Evolutionary conservation across 2,329 filamentous ascomycete genomes (phyloP).

Genomic region (Trichoderma aggressivum): DNA sequence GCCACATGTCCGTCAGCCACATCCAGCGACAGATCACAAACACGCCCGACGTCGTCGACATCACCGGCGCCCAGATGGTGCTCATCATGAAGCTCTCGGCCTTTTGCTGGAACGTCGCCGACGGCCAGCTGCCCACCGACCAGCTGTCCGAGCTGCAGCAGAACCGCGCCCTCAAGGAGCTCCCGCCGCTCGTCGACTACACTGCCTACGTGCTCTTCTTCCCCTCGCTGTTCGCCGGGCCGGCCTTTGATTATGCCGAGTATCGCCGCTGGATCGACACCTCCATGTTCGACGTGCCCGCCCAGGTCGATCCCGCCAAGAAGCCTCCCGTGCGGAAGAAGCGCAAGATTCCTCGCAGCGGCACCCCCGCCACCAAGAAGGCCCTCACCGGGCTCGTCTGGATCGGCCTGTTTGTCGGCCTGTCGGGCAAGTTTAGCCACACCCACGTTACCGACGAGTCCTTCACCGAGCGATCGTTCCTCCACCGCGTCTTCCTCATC

Average conservation of each 20-base stretch:
- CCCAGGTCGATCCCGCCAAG: slow-evolving; percentile 77
- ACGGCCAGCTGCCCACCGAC: slow-evolving; percentile 74
- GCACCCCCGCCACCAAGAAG: slow-evolving; percentile 78
- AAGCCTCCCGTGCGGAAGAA: slow-evolving; percentile 83
- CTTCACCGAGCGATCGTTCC: slow-evolving; percentile 65
- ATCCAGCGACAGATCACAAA: slow-evolving; percentile 73
- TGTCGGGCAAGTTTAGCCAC: slow-evolving; percentile 65
- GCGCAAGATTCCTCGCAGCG: slow-evolving; percentile 88
- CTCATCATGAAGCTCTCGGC: slow-evolving; percentile 95
- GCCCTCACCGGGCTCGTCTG: slow-evolving; percentile 69
- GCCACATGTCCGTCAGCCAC: slow-evolving; percentile 89
- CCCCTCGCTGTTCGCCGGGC: slow-evolving; percentile 82
- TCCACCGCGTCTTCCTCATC: slow-evolving; percentile 71
- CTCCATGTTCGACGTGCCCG: slow-evolving; percentile 85
- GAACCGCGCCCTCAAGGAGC: slow-evolving; percentile 68
- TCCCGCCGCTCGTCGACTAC: slow-evolving; percentile 78
- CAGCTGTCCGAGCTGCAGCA: slow-evolving; percentile 86
- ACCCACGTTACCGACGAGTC: slow-evolving; percentile 61
- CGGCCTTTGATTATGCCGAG: slow-evolving; percentile 91
- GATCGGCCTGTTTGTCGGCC: slow-evolving; percentile 73
- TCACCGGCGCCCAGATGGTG: slow-evolving; percentile 97
- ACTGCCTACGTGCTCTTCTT: slow-evolving; percentile 94
- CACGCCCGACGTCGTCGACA: slow-evolving; percentile 68
- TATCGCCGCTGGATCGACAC: slow-evolving; percentile 92
- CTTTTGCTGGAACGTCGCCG: slow-evolving; percentile 97